Evolutionary conservation across 176 grass and related monocot genomes (phyloP).

Genomic region (Triticum aestivum): IWGSC_CS_RefSeq_v2.1 NC_057801.1:248730536-248731035

Average conservation of each 20-base stretch:
- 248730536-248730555: too few species aligned
- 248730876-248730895: not conserved
- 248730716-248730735: not conserved
- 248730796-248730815: constrained; percentile 15
- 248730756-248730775: constrained; percentile 26
- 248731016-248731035: not conserved
- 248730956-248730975: constrained; percentile 47
- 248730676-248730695: constrained; percentile 21
- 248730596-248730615: too few species aligned
- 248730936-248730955: constrained; percentile 54
- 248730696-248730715: not conserved
- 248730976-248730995: not conserved
- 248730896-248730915: not conserved
- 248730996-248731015: not conserved
- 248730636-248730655: not conserved
- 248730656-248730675: not conserved
- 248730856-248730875: not conserved
- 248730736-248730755: not conserved
- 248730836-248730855: not conserved
- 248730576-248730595: too few species aligned
- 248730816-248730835: not conserved
- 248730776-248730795: not conserved
- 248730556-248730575: too few species aligned
- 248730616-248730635: not conserved
- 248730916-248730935: constrained; percentile 47